Evolutionary conservation across 805 yeast genomes (phyloP), one percentile per base, ranked within the genome.

Genomic region (Candida multigemmis): DNA sequence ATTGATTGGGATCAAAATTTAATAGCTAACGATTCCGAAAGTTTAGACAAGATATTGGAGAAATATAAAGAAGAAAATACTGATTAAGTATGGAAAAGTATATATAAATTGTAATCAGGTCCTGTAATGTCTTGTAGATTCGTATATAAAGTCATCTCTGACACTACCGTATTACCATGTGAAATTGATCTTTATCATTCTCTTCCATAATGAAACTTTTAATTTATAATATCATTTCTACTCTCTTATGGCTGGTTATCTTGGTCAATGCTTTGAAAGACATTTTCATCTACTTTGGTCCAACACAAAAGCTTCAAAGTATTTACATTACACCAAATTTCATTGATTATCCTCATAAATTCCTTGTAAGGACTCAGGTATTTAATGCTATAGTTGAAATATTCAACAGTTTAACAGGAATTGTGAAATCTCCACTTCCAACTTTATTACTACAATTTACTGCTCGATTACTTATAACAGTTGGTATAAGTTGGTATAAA

Each of bases 1-100:
- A 51, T 60, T 19, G 68, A 61, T 40, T 61, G 68, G 68, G 68
- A 61, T 37, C 67, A 61, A 38, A 49, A 55, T 36, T 23, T 53
- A 26, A 48, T 60, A 30, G 68, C 66, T 7, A 47, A 44, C 27
- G 63, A 60, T 34, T 62, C 52, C 33, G 30, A 31, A 7, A 52
- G 56, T 2, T 43, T 61, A 31, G 32, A 34, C 11, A 28, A 26
- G 14, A 46, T 60, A 14, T 50, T 60, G 35, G 32, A 38, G 10
- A 56, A 55, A 35, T 60, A 59, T 13, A 6, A 16, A 7, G 26
- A 35, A 8, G 32, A 33, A 9, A 22, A 26, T 15, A 19, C 27
- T 15, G 37, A 40, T 29, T n/a, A n/a, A n/a, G n/a, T n/a, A n/a
- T n/a, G n/a, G n/a, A n/a, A n/a, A n/a, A n/a, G n/a, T n/a, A n/a